Evolutionary conservation across 805 yeast species (phyloP), one percentile per base, ranked within the genome.

Genomic region (Kodamaea sagamina): DNA sequence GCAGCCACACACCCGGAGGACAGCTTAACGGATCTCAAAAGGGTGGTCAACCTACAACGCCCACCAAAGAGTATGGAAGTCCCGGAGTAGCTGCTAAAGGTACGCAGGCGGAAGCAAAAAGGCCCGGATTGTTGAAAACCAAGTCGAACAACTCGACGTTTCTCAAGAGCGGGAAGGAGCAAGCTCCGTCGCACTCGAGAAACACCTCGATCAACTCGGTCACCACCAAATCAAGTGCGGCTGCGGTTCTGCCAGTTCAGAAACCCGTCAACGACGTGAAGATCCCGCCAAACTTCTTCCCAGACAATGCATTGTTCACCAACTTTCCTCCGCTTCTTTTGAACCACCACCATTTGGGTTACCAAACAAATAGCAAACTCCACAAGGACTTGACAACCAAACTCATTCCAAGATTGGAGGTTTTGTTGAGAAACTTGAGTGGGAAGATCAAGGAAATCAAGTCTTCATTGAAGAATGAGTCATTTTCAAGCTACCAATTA

Each of bases 401-500:
- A 48, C 48, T 69, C 29, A 57, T 71, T 16, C 72, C 73, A 1
- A 56, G 65, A 36, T 59, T 71, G 18, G 74, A 71, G 46, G 54
- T 49, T 22, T 51, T 71, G 43, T 57, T 59, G 39, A 62, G 57
- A 43, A 68, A 69, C 47, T 59, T 71, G 36, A 51, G 61, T 25
- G 42, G 52, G 46, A 71, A 71, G 42, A 71, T 71, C 49, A 68
- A 67, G 47, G 76, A 71, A 49, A 69, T 71, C 49, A 68, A 55
- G 52, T 52, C 65, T 5, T 58, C 69, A 22, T 55, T 71, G 47
- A 66, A 61, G 42, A 69, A 71, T 50, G 75, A 71, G 13, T 59
- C 71, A 2, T 71, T 71, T 50, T 67, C 72, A 18, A 70, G 68
- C 47, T 52, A 59, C 13, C 56, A 59, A 6, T 48, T 71, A 19